A percentile compares a stretch with the other conserved stretches of the same genome.
phyloP scores from a whole-genome alignment of 2,329 filamentous ascomycete genomes.

The Alternaria consortialis region DNA sequence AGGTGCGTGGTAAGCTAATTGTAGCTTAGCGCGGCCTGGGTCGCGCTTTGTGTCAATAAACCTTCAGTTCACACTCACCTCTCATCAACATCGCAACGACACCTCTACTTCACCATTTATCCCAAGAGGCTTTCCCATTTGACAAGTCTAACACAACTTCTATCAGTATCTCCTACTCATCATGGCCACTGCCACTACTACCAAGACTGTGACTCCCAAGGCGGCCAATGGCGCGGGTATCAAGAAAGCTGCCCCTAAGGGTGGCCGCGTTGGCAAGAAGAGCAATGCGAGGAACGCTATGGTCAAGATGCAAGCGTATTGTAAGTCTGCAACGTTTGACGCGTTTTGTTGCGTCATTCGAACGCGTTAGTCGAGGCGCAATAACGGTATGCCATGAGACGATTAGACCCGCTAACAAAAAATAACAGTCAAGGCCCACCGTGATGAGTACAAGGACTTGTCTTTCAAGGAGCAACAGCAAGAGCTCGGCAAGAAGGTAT shows the following conservation, averaged over 20 bases:
- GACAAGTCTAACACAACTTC: not conserved
- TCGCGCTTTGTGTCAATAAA: slow-evolving; percentile 23
- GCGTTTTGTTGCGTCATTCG: slow-evolving; percentile 25
- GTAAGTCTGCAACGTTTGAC: slow-evolving; percentile 35
- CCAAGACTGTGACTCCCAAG: slow-evolving; percentile 38
- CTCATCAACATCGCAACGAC: slow-evolving; percentile 12
- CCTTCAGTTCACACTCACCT: slow-evolving; percentile 21
- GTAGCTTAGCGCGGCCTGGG: slow-evolving; percentile 16
- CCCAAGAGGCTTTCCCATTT: not conserved
- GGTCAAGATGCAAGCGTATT: slow-evolving; percentile 49
- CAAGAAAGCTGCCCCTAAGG: slow-evolving; percentile 38
- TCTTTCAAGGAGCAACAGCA: slow-evolving; percentile 50
- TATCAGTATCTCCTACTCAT: slow-evolving; percentile 8
- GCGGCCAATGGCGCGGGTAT: slow-evolving; percentile 36
- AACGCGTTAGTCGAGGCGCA: slow-evolving; percentile 21
- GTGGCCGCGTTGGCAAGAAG: slow-evolving; percentile 26
- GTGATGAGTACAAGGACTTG: slow-evolving; percentile 45
- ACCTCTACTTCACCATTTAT: slow-evolving; percentile 3
- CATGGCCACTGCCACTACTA: slow-evolving; percentile 37
- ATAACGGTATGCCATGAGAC: not conserved
- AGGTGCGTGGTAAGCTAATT: slow-evolving; percentile 13
- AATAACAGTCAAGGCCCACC: slow-evolving; percentile 47
- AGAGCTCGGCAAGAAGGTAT: slow-evolving; percentile 47
- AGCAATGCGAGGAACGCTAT: slow-evolving; percentile 42
- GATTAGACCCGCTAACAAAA: slow-evolving; percentile 23